A percentile compares a stretch with the other conserved stretches of the same genome.
Evolutionary conservation across 2,329 filamentous ascomycete species (phyloP).

Genomic region (Triangularia setosa): DNA sequence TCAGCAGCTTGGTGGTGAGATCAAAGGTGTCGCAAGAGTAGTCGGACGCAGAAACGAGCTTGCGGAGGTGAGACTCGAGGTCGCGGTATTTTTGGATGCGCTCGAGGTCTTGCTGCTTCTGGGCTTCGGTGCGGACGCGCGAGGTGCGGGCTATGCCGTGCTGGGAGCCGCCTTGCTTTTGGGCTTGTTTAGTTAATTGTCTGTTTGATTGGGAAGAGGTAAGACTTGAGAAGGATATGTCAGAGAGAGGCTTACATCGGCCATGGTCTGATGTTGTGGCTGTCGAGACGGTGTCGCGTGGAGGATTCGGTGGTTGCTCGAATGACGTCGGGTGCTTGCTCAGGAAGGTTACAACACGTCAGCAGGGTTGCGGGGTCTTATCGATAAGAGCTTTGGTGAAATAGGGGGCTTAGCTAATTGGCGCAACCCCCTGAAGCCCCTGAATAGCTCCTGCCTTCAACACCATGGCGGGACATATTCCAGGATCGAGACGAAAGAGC

Average conservation of each 20-base stretch:
- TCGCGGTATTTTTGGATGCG: constrained; percentile 52
- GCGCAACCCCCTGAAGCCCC: neutral
- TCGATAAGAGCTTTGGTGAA: neutral
- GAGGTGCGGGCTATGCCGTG: constrained; percentile 76
- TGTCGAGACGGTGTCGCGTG: neutral
- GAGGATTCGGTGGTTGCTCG: neutral
- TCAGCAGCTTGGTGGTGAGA: constrained; percentile 68
- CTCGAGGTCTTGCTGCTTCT: constrained; percentile 65
- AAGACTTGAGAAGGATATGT: neutral
- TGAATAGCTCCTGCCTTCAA: neutral
- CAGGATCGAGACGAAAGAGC: neutral
- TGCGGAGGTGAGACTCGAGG: constrained; percentile 20
- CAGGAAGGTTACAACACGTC: neutral
- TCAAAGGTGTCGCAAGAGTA: constrained; percentile 57
- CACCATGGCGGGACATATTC: neutral
- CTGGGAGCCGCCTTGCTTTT: constrained; percentile 44
- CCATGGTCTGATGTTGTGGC: constrained; percentile 16
- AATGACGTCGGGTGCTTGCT: neutral
- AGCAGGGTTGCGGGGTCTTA: neutral
- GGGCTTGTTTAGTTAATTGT: constrained; percentile 25
- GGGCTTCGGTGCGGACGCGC: constrained; percentile 62
- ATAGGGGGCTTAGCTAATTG: neutral
- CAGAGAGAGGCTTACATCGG: constrained; percentile 22
- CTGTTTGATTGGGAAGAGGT: neutral
- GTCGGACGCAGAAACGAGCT: constrained; percentile 41